Evolutionary conservation across 306 rosid species (phyloP).

Genomic region (Glycine latifolia): DNA sequence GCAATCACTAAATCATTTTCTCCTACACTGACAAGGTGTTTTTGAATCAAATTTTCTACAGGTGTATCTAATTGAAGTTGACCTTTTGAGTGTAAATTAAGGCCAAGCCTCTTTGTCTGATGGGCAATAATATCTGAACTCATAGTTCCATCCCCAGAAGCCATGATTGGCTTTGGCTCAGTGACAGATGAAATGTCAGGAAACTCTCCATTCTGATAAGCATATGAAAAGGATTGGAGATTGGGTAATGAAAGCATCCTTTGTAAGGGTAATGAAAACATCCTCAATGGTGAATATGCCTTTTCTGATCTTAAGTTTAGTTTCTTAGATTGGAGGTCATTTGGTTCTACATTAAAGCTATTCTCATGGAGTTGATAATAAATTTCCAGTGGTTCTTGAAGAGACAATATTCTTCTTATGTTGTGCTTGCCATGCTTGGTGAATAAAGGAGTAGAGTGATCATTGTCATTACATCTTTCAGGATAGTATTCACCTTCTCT

Average conservation of each 20-base stretch:
- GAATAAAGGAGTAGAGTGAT: not conserved
- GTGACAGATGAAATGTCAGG: conserved; percentile 10
- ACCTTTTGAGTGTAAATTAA: not conserved
- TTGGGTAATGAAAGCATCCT: conserved; percentile 46
- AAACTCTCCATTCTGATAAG: not conserved
- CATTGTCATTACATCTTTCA: not conserved
- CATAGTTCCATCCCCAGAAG: conserved; percentile 24
- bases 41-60: conserved; percentile 28
- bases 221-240: conserved; percentile 32
- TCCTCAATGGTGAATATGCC: conserved; percentile 14
- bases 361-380: conserved; percentile 19
- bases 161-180: not conserved
- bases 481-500: conserved; percentile 11
- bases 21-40: not conserved
- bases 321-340: not conserved
- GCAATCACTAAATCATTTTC: conserved; percentile 24
- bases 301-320: not conserved
- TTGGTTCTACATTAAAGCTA: conserved; percentile 1
- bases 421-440: not conserved
- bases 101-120: not conserved
- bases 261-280: not conserved
- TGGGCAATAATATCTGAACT: not conserved
- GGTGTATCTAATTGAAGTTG: conserved; percentile 15
- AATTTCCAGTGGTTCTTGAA: conserved; percentile 45
- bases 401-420: conserved; percentile 38